Conservation (phyloP, 1,139 yeast genomes). For the Kurtzmaniella quercitrusa region DNA sequence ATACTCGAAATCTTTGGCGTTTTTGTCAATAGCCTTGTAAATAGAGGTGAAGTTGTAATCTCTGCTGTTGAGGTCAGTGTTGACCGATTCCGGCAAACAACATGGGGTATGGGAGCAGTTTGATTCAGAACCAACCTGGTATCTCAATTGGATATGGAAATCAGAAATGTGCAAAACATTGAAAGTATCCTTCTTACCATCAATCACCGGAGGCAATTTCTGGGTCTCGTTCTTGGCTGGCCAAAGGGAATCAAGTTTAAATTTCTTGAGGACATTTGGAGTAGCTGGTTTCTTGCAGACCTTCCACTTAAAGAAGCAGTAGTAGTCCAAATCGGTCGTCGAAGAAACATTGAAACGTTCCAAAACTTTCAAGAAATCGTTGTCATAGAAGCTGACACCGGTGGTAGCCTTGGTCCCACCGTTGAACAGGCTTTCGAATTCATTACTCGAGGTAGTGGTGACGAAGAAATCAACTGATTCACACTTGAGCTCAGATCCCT, state of each 20-base stretch:
- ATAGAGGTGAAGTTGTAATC: conserved; percentile 31
- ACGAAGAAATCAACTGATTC: conserved; percentile 35
- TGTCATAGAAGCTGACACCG: conserved; percentile 33
- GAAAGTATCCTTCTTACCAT: conserved; percentile 26
- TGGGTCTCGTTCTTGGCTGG: conserved; percentile 26
- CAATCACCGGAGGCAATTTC: conserved; percentile 21
- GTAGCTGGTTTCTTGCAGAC: conserved; percentile 29
- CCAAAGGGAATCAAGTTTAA: conserved; percentile 26
- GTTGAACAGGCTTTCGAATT: conserved; percentile 16
- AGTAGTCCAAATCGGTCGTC: conserved; percentile 31
- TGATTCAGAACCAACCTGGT: conserved; percentile 54
- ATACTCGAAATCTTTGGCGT: conserved; percentile 16
- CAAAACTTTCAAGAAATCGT: conserved; percentile 37
- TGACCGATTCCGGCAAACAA: conserved; percentile 41
- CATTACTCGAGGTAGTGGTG: conserved; percentile 26
- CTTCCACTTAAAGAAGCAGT: conserved; percentile 25
- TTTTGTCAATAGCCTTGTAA: conserved; percentile 14
- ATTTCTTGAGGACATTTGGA: conserved; percentile 23
- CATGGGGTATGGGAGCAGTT: conserved; percentile 53
- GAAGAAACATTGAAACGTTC: conserved; percentile 32
- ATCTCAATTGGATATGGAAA: conserved; percentile 57
- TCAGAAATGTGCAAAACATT: conserved; percentile 67
- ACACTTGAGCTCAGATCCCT: conserved; percentile 29
- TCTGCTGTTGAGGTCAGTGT: conserved; percentile 19
- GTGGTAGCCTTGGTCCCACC: conserved; percentile 12